Percentiles rank a stretch among this genome's conserved stretches.
Conservation (phyloP, 805 yeast species). For the Saccharomycopsis babjevae region DNA sequence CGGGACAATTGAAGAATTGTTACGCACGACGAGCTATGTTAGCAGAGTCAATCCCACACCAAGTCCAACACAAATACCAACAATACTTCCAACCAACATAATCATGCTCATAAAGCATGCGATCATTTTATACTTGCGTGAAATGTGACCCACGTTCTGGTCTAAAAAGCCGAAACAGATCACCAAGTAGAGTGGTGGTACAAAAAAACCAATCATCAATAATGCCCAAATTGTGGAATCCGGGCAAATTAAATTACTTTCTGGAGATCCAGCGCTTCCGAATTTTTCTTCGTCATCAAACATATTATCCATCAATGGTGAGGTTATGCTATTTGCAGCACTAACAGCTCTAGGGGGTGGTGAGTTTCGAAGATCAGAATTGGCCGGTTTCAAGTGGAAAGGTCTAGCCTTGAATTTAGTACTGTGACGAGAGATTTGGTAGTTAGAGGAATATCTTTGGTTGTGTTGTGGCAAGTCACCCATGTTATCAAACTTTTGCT, state of each 20-base stretch:
- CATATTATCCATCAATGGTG: not conserved
- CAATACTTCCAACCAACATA: slow-evolving; percentile 22
- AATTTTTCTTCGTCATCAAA: slow-evolving; percentile 3
- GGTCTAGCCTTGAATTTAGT: slow-evolving; percentile 8
- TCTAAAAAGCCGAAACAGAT: slow-evolving; percentile 18
- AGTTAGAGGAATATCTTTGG: not conserved
- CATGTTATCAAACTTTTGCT: not conserved
- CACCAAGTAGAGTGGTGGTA: slow-evolving; percentile 18
- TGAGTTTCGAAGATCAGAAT: not conserved
- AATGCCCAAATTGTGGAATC: slow-evolving; percentile 6
- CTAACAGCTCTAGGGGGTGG: not conserved
- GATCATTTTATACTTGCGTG: slow-evolving; percentile 14
- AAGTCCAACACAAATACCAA: slow-evolving; percentile 37
- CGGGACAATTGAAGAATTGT: not conserved
- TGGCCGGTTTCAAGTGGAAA: slow-evolving; percentile 14
- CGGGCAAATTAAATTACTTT: slow-evolving; percentile 4
- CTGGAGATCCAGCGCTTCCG: not conserved
- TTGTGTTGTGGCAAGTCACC: not conserved
- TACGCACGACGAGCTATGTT: not conserved
- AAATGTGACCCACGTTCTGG: slow-evolving; percentile 14
- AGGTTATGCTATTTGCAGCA: not conserved
- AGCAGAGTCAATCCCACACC: slow-evolving; percentile 30
- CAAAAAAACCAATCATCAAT: slow-evolving; percentile 14
- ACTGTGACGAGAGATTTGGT: slow-evolving; percentile 2
- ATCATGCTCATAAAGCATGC: slow-evolving; percentile 15